Conservation (phyloP, 78 protist species). For the Isochrysis galbana region DNA sequence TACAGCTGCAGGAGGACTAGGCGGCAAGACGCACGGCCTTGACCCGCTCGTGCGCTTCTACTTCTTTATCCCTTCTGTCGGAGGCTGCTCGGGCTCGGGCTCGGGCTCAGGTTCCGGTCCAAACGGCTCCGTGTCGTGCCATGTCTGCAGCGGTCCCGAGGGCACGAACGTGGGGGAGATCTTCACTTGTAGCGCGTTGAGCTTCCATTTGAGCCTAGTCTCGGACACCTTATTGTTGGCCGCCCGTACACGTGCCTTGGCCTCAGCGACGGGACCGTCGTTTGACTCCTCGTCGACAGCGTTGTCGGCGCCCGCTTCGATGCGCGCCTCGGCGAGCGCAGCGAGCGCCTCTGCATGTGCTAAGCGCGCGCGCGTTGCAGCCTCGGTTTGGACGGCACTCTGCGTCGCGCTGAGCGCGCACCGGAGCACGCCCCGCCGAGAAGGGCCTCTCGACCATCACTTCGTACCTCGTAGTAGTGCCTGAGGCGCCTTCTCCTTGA, state of each 20-base stretch:
- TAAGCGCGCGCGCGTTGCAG: too few relatives aligned
- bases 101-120: too few relatives aligned
- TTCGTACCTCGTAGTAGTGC: neutral
- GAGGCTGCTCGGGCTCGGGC: too few relatives aligned
- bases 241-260: neutral
- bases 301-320: neutral
- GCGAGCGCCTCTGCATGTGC: neutral
- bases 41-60: too few relatives aligned
- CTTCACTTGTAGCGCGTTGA: neutral
- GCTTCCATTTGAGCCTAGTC: neutral
- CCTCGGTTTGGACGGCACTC: neutral
- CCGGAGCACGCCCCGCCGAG: neutral
- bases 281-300: neutral
- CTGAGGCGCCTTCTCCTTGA: neutral
- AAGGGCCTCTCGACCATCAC: neutral
- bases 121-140: neutral
- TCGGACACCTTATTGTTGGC: neutral
- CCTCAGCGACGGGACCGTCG: neutral
- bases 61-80: too few relatives aligned
- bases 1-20: too few relatives aligned
- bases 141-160: neutral
- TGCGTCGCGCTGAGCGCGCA: neutral
- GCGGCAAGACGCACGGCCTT: too few relatives aligned
- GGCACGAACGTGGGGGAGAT: neutral
- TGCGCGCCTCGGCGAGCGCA: too few relatives aligned